Percentiles rank a stretch among this genome's conserved stretches.
These are phyloP conservation scores for Jamesozyma spencerorum DNA, from an alignment of 805 yeast genomes.

Conservation along the genomic window DNA sequence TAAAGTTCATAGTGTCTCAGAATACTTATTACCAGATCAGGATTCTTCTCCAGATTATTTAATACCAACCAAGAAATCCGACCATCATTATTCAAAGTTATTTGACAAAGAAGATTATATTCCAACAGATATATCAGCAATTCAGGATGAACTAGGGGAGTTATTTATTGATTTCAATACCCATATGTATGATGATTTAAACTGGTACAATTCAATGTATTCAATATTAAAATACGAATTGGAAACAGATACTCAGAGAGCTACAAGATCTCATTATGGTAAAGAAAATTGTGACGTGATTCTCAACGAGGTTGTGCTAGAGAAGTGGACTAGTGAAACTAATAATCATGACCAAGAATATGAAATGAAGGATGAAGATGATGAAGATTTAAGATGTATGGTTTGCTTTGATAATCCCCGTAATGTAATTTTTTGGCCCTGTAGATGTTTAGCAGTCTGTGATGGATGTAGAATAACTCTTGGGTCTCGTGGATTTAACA, in stretches of 20 bases:
- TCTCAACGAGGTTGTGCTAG: conserved; percentile 22
- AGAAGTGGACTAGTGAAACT: conserved; percentile 5
- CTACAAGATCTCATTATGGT: conserved; percentile 32
- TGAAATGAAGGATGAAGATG: conserved; percentile 15
- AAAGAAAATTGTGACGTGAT: conserved; percentile 24
- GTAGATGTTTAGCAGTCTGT: conserved; percentile 81
- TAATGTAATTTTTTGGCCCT: conserved; percentile 85
- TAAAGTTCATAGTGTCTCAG: conserved; percentile 11
- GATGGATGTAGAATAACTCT: conserved; percentile 71
- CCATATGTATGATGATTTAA: conserved; percentile 17
- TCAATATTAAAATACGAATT: conserved; percentile 20
- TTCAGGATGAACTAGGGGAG: conserved; percentile 7
- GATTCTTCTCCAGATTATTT: conserved; percentile 24
- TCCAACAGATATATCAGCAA: conserved; percentile 1
- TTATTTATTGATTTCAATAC: conserved; percentile 3
- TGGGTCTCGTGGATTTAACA: conserved; percentile 60
- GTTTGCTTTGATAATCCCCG: conserved; percentile 71
- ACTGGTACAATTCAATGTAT: conserved; percentile 27
- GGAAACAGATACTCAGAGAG: conserved; percentile 12
- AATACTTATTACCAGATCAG: conserved; percentile 17
- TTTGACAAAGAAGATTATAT: conserved; percentile 3
- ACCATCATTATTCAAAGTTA: not conserved
- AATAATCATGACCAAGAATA: not conserved
- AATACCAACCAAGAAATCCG: conserved; percentile 6
- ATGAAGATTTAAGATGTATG: conserved; percentile 49